Evolutionary conservation across 2,329 filamentous ascomycete genomes (phyloP), one percentile per base, ranked within the genome.

Genomic region (Penicillium polonicum): DNA sequence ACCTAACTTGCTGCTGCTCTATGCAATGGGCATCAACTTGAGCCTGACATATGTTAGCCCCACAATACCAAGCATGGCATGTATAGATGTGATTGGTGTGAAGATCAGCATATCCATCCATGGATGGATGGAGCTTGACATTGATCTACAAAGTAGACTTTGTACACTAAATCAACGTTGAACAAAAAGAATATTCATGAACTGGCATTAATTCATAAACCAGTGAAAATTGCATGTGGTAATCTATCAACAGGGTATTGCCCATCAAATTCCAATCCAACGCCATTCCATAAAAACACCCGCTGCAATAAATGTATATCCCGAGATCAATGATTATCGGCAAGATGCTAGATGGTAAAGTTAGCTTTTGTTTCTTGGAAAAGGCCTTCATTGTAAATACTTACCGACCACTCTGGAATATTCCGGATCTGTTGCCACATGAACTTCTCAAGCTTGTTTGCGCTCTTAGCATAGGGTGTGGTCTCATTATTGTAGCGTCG

Each of bases 401-500:
- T 73, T 68, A 80, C 78, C 74, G 88, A 91, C 93, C 93, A 97
- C 79, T 97, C 93, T 0, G 93, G 93, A 52, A 97, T 90, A 65
- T 89, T 89, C 72, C 90, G 88, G 75, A 97, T 91, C 76, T 93
- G 90, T 73, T 87, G 83, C 91, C 91, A 97, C 92, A 97, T 95
- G 72, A 87, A 96, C 76, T 94, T 95, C 72, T 88, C 94, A 42
- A 99, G 81, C 72, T 94, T 94, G 72, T 91, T 96, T 41, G 94
- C 94, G 56, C 89, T 91, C 79, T 99, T 99, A 25, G 92, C 91
- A 73, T 99, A 99, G 0, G 91, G 88, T 0, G 93, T 99, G 43
- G 82, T 95, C 78, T 97, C 93, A 67, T 93, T 95, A 72, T 99
- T 99, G 80, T 97, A 99, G 70, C 90, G 88, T 65, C 92, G 87